Conservation (phyloP, 371 early-diverging fungal genomes). For the Mortierella polycephala region DNA sequence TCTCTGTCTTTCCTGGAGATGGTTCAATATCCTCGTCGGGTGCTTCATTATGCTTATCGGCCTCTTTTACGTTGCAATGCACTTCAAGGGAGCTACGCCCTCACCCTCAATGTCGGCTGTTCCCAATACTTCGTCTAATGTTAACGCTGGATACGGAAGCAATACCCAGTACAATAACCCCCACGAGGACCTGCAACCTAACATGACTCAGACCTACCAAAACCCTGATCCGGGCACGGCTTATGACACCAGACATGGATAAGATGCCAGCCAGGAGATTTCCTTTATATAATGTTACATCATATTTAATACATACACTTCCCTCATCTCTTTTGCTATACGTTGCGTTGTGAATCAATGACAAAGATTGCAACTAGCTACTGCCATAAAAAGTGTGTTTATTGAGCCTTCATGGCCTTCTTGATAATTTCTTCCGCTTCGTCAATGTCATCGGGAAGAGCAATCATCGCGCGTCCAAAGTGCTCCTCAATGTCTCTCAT, state of each 20-base stretch:
- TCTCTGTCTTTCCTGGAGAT: constrained; percentile 27
- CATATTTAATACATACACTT: too few relatives aligned
- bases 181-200: constrained; percentile 4
- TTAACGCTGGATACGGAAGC: neutral
- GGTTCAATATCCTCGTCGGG: constrained; percentile 43
- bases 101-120: constrained; percentile 43
- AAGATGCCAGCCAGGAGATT: neutral
- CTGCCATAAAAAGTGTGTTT: neutral
- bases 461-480: constrained; percentile 79
- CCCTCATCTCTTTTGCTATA: too few relatives aligned
- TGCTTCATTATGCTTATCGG: constrained; percentile 31
- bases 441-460: constrained; percentile 82
- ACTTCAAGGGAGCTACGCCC: constrained; percentile 32
- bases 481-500: constrained; percentile 82
- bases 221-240: neutral
- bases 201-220: constrained; percentile 25
- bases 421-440: constrained; percentile 81
- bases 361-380: neutral
- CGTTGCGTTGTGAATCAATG: too few relatives aligned
- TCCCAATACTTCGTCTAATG: constrained; percentile 11
- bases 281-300: too few relatives aligned
- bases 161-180: constrained; percentile 6
- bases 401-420: constrained; percentile 66
- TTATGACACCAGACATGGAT: neutral
- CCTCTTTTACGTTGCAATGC: constrained; percentile 27